A percentile compares a stretch with the other conserved stretches of the same genome.
Conservation (phyloP, 495 filamentous ascomycete species). For the Hypomontagnella monticulosa region DNA sequence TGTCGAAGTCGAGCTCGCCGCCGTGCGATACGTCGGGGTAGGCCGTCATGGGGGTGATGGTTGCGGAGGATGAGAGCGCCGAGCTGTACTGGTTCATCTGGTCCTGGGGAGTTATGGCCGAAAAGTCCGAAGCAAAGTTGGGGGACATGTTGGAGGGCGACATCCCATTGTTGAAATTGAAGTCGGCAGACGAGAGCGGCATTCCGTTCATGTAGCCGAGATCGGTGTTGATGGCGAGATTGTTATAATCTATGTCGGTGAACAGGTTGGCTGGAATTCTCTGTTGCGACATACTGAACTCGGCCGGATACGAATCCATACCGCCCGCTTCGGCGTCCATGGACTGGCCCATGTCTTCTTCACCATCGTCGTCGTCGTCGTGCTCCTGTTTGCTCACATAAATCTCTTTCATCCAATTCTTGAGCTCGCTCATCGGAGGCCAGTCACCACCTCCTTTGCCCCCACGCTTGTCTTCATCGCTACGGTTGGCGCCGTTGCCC, state of each 20-base stretch:
- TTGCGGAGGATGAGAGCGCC: slow-evolving; percentile 52
- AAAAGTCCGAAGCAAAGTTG: slow-evolving; percentile 31
- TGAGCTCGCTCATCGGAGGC: slow-evolving; percentile 82
- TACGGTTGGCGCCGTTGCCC: slow-evolving; percentile 45
- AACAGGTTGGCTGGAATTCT: slow-evolving; percentile 26
- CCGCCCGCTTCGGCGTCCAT: slow-evolving; percentile 18
- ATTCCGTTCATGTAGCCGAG: slow-evolving; percentile 43
- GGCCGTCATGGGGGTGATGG: slow-evolving; percentile 49
- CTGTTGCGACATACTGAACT: slow-evolving; percentile 41
- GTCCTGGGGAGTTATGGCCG: slow-evolving; percentile 28
- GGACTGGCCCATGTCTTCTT: slow-evolving; percentile 46
- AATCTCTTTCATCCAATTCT: slow-evolving; percentile 83
- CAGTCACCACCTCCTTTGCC: slow-evolving; percentile 86
- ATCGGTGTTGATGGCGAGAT: slow-evolving; percentile 37
- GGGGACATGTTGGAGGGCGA: slow-evolving; percentile 40
- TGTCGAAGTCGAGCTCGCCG: slow-evolving; percentile 39
- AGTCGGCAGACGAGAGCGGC: slow-evolving; percentile 54
- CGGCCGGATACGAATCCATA: slow-evolving; percentile 29
- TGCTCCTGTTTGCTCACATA: slow-evolving; percentile 52
- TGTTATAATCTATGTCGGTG: slow-evolving; percentile 45
- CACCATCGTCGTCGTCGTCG: slow-evolving; percentile 44
- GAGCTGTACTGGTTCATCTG: slow-evolving; percentile 50
- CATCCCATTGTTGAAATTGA: slow-evolving; percentile 45
- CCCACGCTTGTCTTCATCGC: slow-evolving; percentile 68
- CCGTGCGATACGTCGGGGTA: slow-evolving; percentile 38